Conservation (phyloP, 2,329 filamentous ascomycete species). For the Calonectria pseudoturangicola region DNA sequence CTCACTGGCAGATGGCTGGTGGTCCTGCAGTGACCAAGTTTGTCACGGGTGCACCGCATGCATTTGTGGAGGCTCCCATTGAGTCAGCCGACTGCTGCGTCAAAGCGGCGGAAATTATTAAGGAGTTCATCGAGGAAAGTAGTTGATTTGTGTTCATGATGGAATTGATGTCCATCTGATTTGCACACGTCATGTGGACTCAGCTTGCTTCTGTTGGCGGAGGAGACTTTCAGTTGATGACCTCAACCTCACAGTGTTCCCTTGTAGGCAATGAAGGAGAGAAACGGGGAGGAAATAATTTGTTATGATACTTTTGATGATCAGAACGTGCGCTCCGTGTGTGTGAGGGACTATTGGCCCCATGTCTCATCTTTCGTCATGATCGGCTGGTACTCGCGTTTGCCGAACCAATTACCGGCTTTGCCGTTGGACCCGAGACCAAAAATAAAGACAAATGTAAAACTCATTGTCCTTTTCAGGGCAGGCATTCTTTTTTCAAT, state of each 20-base stretch:
- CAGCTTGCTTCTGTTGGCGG: neutral
- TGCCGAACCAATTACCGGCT: slow-evolving; percentile 1
- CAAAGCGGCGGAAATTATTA: slow-evolving; percentile 14
- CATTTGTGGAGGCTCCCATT: slow-evolving; percentile 32
- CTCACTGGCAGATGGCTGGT: slow-evolving; percentile 43
- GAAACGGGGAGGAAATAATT: no score
- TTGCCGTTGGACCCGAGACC: slow-evolving; percentile 12
- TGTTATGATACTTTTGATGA: neutral
- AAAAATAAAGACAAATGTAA: slow-evolving; percentile 3
- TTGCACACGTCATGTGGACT: neutral
- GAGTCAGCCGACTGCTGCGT: slow-evolving; percentile 30
- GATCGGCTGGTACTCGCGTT: neutral
- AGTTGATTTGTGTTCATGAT: neutral
- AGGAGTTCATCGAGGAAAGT: slow-evolving; percentile 25
- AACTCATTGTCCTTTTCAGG: slow-evolving; percentile 15
- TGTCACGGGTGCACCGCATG: slow-evolving; percentile 40
- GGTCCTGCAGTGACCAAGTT: slow-evolving; percentile 39
- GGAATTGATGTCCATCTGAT: no score
- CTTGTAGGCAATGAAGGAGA: neutral
- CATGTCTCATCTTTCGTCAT: slow-evolving; percentile 13
- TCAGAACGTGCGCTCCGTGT: neutral
- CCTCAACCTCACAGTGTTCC: neutral
- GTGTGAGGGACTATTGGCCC: neutral
- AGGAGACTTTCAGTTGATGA: neutral
- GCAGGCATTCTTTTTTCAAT: neutral